Base-by-base conservation (phyloP, 2,329 filamentous ascomycete genomes). In the Aspergillus sp. region DNA sequence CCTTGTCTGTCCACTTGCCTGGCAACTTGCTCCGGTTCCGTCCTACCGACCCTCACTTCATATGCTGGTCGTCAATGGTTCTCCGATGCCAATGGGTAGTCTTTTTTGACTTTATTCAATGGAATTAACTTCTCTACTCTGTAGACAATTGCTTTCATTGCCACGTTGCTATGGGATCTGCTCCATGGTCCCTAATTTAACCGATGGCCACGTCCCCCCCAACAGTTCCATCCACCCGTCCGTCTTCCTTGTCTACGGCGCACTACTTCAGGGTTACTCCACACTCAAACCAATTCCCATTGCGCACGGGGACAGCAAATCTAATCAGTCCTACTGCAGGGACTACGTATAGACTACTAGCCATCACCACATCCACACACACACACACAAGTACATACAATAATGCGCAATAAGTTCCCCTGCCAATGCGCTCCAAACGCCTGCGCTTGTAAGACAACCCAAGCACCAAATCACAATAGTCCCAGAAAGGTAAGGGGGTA, bases 401-500 rank as follows among this genome's bases (percentile, higher is more conserved):
- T 55, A 27, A 21, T 36, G 8, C 47, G 42, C 32, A 49, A 44
- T 21, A 32, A 55, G 44, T 58, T 52, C 32, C 11, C 47, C 30
- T 52, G 42, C 21, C 49, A 41, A 62, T 56, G 21, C 57, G 59
- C 52, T 59, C 64, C 59, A 54, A 72, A 73, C 72, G 68, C 72
- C 71, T 57, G 66, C 71, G 71, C 72, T 74, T 66, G 70, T 68
- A 66, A 62, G 56, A 56, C 57, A 63, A 50, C 53, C 23, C 17
- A 62, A 64, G 57, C 61, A 62, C 65, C 51, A 56, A 60, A 49
- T 57, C 5, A 25, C 48, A 48, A 49, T 38, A 53, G 32, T 48
- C 25, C 44, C 19, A 57, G 41, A 41, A 41, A 54, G 11, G 32
- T 13, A 36, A 36, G 10, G 11, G 11, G 11, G 32, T 13, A 36